Conservation (phyloP, 345 rosid species). For the Abelmoschus esculentus region DNA sequence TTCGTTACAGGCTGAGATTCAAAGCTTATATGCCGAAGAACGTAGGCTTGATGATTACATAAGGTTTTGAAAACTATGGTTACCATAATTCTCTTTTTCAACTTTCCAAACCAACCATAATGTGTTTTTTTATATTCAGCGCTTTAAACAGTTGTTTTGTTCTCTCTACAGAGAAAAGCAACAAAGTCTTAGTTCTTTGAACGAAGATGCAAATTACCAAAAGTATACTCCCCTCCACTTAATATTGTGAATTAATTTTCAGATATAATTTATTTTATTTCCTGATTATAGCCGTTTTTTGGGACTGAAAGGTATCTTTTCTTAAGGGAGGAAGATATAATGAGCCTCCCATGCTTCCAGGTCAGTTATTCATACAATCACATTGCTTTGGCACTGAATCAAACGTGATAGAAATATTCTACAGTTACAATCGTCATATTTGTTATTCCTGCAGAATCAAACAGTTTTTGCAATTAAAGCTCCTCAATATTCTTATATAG, state of each 20-base stretch:
- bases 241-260: not conserved
- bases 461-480: constrained; percentile 60
- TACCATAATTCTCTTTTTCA: not conserved
- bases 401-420: not conserved
- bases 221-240: constrained; percentile 29
- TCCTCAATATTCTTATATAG: constrained; percentile 61
- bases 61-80: constrained; percentile 27
- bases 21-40: constrained; percentile 41
- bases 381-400: not conserved
- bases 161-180: constrained; percentile 43
- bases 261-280: not conserved
- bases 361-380: constrained; percentile 29
- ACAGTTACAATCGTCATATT: not conserved
- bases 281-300: constrained; percentile 4
- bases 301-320: constrained; percentile 44
- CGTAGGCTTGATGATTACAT: constrained; percentile 48
- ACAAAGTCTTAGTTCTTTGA: constrained; percentile 42
- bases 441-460: constrained; percentile 37
- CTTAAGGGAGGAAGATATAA: constrained; percentile 54
- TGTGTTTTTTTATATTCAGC: constrained; percentile 2
- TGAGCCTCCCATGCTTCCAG: constrained; percentile 51
- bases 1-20: constrained; percentile 48
- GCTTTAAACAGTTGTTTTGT: constrained; percentile 18
- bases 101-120: not conserved
- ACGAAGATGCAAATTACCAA: constrained; percentile 38